phyloP scores from a whole-genome alignment of 345 rosid genomes.

The Acer negundo region DNA sequence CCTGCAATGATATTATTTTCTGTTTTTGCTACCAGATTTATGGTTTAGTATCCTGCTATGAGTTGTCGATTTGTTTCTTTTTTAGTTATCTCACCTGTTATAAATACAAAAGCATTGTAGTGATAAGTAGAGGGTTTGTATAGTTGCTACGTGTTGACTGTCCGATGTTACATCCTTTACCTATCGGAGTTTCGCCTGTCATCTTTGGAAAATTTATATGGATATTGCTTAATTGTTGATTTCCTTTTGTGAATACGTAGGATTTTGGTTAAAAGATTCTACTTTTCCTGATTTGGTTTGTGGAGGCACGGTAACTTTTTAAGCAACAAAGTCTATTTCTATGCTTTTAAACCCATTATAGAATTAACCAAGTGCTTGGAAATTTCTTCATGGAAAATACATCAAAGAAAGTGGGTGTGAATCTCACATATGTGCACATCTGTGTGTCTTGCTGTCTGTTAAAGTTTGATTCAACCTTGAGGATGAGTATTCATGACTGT shows the following conservation, averaged over 20 bases:
- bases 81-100: no score
- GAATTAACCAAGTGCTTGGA: conserved; percentile 3
- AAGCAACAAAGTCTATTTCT: neutral
- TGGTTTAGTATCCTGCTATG: no score
- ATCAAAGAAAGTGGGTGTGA: neutral
- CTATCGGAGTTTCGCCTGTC: neutral
- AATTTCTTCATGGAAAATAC: neutral
- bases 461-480: neutral
- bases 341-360: neutral
- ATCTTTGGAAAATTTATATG: neutral
- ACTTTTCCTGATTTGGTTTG: neutral
- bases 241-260: neutral
- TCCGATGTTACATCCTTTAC: neutral
- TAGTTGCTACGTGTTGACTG: neutral
- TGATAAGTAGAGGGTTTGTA: neutral
- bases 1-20: no score
- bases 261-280: neutral
- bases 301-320: conserved; percentile 1
- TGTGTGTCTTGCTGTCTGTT: neutral
- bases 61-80: no score
- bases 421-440: neutral
- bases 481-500: neutral
- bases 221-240: neutral
- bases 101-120: neutral
- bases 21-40: neutral